A percentile compares a stretch with the other conserved stretches of the same genome.
Evolutionary conservation across 2,329 filamentous ascomycete species (phyloP).

Genomic region (Pochonia chlamydosporia): DNA sequence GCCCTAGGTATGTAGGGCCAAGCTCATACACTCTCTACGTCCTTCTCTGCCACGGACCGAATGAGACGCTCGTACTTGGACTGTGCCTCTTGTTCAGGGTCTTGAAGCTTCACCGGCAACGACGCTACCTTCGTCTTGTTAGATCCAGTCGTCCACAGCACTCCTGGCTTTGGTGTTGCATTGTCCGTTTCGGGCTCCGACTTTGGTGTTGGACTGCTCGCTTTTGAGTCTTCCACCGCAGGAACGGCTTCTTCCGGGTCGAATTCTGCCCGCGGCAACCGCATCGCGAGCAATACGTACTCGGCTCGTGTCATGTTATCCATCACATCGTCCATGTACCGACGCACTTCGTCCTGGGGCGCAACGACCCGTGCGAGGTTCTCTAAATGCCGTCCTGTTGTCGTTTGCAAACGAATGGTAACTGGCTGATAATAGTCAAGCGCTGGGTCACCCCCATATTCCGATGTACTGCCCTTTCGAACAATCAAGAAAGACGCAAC

Average conservation of each 20-base stretch:
- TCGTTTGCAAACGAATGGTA: constrained; percentile 53
- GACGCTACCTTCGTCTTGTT: constrained; percentile 9
- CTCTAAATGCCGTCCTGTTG: constrained; percentile 52
- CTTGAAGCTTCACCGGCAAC: constrained; percentile 19
- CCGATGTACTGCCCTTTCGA: constrained; percentile 62
- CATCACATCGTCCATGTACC: constrained; percentile 68
- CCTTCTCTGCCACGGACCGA: constrained; percentile 29
- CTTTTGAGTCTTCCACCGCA: constrained; percentile 23
- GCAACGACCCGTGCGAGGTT: constrained; percentile 56
- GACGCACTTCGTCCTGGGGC: constrained; percentile 54
- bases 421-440: constrained; percentile 74
- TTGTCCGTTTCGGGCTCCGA: constrained; percentile 20
- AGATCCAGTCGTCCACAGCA: constrained; percentile 28
- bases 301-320: constrained; percentile 62
- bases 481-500: constrained; percentile 74
- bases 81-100: constrained; percentile 29
- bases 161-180: constrained; percentile 19
- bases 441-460: constrained; percentile 56
- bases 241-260: constrained; percentile 23
- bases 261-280: constrained; percentile 42
- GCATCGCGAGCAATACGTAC: constrained; percentile 62
- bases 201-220: constrained; percentile 24
- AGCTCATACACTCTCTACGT: no score
- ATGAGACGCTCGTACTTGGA: constrained; percentile 31
- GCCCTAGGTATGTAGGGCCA: no score